phyloP scores from a whole-genome alignment of 805 yeast genomes.

The Kodamaea kakaduensis region DNA sequence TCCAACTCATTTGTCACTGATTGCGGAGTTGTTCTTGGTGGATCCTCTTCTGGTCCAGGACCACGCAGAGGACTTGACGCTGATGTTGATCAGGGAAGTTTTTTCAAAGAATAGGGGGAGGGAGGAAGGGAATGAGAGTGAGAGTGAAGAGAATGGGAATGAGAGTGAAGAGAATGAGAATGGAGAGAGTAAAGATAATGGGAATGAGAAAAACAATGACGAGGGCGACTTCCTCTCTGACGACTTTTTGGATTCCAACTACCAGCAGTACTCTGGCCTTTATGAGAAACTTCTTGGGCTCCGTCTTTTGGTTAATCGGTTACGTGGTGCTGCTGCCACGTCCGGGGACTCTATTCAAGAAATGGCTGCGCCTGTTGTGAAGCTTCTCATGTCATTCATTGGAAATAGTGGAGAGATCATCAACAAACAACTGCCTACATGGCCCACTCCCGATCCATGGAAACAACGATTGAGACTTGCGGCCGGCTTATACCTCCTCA shows the following conservation, averaged over 20 bases:
- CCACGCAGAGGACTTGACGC: constrained; percentile 54
- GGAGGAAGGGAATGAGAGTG: constrained; percentile 11
- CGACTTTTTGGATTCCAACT: constrained; percentile 31
- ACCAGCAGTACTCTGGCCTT: constrained; percentile 30
- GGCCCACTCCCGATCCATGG: constrained; percentile 60
- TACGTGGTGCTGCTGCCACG: constrained; percentile 44
- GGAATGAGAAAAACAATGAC: constrained; percentile 12
- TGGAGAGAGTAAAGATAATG: constrained; percentile 11
- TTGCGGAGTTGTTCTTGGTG: constrained; percentile 54
- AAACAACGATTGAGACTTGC: constrained; percentile 60
- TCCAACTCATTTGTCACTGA: constrained; percentile 53
- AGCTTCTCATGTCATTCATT: constrained; percentile 60
- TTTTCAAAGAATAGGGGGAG: constrained; percentile 48
- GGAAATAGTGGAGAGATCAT: constrained; percentile 78
- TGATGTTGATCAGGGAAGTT: constrained; percentile 57
- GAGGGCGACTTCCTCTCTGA: constrained; percentile 19
- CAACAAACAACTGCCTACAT: constrained; percentile 35
- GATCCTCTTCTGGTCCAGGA: constrained; percentile 49
- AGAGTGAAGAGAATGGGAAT: constrained; percentile 15
- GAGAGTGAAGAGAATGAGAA: constrained; percentile 15
- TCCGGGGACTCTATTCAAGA: background rate
- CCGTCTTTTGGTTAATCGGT: constrained; percentile 55
- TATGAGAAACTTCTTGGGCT: constrained; percentile 51
- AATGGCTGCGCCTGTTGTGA: constrained; percentile 52
- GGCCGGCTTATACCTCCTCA: constrained; percentile 64